Base-by-base conservation (phyloP, 2,329 filamentous ascomycete species). In the Neoascochyta sp. region DNA sequence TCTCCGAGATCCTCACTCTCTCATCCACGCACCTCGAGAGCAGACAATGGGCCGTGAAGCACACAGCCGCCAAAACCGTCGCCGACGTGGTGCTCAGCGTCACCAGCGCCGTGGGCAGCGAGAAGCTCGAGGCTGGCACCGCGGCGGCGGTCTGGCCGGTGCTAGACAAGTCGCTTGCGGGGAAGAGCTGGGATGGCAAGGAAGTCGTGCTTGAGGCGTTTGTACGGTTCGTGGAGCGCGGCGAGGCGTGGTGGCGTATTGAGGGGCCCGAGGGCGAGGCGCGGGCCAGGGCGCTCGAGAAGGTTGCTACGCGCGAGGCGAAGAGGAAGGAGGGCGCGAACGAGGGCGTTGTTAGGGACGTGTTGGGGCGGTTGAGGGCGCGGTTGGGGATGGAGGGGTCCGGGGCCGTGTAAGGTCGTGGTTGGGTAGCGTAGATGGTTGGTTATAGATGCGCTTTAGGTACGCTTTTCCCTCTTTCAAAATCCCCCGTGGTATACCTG, bases 181-280 rank as follows among this genome's bases (percentile, higher is more conserved):
- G 94, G 9, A 96, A 95, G 71, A 95, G 89, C 1, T 98, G 95
- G 72, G 75, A 83, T 1, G 87, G 87, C 13, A 98, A 98, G 58
- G 88, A 95, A 63, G 80, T 79, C 45, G 76, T 98, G 17, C 70
- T 96, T 3, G 74, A 80, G 23, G 81, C 85, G 5, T 87, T 92
- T 60, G 82, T 87, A 4, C 75, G 79, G 35, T 92, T 96, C 49
- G 79, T 84, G 1, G 73, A 78, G 50, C 78, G 80, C 41, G 76
- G 76, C 0, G 74, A 73, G 43, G 62, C 61, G 6, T 67, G 86
- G 16, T 78, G 74, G 68, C 50, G 60, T 21, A 80, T 79, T 69
- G 64, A 69, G 22, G 62, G 72, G 64, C 46, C 60, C 14, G 80
- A 80, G 69, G 64, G 69, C 25, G 59, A 62, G 5, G 74, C 82